Percentiles rank a stretch among this genome's conserved stretches.
Evolutionary conservation across 2,329 filamentous ascomycete species (phyloP).

Genomic region (Colletotrichum zoysiae): DNA sequence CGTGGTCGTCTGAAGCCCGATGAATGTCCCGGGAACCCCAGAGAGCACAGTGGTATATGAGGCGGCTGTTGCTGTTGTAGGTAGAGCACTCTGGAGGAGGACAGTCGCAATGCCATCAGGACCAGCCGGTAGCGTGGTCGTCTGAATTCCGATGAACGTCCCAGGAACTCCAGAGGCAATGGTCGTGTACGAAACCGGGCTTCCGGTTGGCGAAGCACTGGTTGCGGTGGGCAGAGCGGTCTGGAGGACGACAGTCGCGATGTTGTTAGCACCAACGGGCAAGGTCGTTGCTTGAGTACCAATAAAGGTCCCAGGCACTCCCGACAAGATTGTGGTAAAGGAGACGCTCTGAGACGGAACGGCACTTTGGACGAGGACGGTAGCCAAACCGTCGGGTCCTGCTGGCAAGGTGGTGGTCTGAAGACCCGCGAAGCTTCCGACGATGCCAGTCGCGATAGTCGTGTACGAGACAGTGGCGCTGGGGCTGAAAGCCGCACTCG

Average conservation of each 20-base stretch:
- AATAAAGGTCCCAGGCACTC: constrained; percentile 1
- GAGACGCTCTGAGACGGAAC: not conserved
- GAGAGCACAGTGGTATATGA: not conserved
- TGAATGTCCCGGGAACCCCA: not conserved
- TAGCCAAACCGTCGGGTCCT: constrained; percentile 13
- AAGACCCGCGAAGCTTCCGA: constrained; percentile 7
- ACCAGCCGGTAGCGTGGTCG: not conserved
- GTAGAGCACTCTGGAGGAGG: not conserved
- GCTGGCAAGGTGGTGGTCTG: constrained; percentile 24
- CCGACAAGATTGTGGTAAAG: constrained; percentile 15
- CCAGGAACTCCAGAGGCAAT: constrained; percentile 1
- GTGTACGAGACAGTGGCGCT: not conserved
- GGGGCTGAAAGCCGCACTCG: not conserved
- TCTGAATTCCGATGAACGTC: not conserved
- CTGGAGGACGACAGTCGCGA: constrained; percentile 21
- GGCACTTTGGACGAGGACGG: constrained; percentile 18
- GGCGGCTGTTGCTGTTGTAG: not conserved
- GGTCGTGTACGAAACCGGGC: constrained; percentile 3
- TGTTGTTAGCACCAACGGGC: not conserved
- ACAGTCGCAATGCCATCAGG: not conserved
- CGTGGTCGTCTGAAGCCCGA: not conserved
- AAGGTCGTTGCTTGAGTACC: constrained; percentile 7
- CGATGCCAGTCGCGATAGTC: not conserved
- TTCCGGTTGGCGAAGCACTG: not conserved
- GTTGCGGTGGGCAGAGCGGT: not conserved